Evolutionary conservation across 495 filamentous ascomycete genomes (phyloP), one percentile per base, ranked within the genome.

Genomic region (Aspergillus asperescens): DNA sequence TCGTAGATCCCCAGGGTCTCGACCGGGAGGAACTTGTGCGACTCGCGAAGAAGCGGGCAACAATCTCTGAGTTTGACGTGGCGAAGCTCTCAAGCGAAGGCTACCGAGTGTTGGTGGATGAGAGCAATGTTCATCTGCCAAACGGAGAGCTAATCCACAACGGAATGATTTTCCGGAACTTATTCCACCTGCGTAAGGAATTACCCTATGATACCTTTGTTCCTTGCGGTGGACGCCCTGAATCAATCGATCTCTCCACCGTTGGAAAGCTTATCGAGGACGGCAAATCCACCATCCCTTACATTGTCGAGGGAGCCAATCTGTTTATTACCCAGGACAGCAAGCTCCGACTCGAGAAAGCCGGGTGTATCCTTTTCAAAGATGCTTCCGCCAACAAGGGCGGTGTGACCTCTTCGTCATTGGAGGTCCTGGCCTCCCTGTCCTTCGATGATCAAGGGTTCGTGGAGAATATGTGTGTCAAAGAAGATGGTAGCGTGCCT

Each of bases 371-470:
- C 58, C 69, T 98, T 37, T 97, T 88, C 81, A 98, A 98, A 76
- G 93, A 98, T 70, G 93, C 93, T 10, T 95, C 89, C 37, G 90
- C 94, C 37, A 98, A 98, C 79, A 98, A 98, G 78, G 93, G 93
- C 61, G 93, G 93, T 66, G 93, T 98, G 41, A 98, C 93, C 5
- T 95, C 89, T n/a, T 97, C 93, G 0, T 98, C 93, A 5, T 81
- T 97, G 39, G 93, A 98, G 61, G 93, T 98, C 4, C 79, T 98
- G 15, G 93, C 93, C 8, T 90, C 90, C 0, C 80, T 98, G 48
- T 91, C 88, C 38, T 96, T 98, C 65, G 85, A 97, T 66, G 92
- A 97, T 56, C 69, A 79, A 45, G 84, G 83, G 50, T 98, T 98
- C 67, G 81, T 83, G 32, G 78, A 89, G 68, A 82, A 98, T 73